phyloP scores from a whole-genome alignment of 306 rosid species.

The Fagus sylvatica region DNA sequence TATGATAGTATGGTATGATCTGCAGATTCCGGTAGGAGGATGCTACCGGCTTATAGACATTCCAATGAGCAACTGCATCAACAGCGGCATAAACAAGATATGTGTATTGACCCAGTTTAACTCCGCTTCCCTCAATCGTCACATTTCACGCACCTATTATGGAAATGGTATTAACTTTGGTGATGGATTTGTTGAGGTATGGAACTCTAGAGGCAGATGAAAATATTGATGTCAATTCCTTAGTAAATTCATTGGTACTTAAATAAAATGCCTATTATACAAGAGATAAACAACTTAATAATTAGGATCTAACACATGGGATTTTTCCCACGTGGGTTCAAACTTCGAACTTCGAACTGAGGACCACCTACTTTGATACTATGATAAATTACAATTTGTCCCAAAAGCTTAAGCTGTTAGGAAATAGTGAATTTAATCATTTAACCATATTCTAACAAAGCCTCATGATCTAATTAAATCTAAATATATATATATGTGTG shows the following conservation, averaged over 20 bases:
- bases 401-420: no score
- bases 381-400: no score
- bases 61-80: constrained; percentile 96
- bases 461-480: background rate
- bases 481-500: background rate
- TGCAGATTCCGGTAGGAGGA: constrained; percentile 92
- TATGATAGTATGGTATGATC: background rate
- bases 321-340: no score
- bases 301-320: no score
- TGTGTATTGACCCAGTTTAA: constrained; percentile 80
- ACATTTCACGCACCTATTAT: constrained; percentile 70
- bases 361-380: no score
- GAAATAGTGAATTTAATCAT: no score
- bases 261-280: background rate
- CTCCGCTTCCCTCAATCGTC: constrained; percentile 89
- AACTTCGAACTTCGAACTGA: no score
- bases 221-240: background rate
- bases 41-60: constrained; percentile 87
- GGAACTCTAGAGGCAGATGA: background rate
- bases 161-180: constrained; percentile 80
- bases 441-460: background rate
- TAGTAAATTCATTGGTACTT: background rate
- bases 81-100: constrained; percentile 81
- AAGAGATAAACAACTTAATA: background rate
- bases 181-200: constrained; percentile 91